A percentile compares a stretch with the other conserved stretches of the same genome.
Conservation (phyloP, 208 protist genomes). For the Porcisia deanei region DNA sequence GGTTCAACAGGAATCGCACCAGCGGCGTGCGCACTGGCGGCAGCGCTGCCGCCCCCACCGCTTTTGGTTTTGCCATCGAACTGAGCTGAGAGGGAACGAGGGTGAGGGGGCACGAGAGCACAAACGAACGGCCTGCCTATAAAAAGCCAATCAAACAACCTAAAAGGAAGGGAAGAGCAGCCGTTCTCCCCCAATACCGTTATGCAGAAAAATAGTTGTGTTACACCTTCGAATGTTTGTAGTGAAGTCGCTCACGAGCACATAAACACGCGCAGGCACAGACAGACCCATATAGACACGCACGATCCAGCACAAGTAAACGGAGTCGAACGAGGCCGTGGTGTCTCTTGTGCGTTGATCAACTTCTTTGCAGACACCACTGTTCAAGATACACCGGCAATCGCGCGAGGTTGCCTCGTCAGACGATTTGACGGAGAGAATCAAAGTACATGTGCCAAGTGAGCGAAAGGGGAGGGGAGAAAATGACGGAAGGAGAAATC, state of each 20-base stretch:
- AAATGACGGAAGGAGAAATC: too few species aligned
- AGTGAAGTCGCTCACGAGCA: not conserved
- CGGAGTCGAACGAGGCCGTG: not conserved
- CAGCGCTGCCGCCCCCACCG: not conserved
- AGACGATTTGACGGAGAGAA: not conserved
- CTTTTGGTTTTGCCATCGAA: not conserved
- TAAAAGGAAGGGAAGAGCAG: not conserved
- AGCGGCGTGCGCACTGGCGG: not conserved
- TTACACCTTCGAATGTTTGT: too few species aligned
- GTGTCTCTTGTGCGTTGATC: not conserved
- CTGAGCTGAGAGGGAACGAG: not conserved
- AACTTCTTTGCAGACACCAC: not conserved
- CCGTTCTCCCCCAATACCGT: not conserved
- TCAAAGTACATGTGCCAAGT: not conserved
- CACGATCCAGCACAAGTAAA: not conserved
- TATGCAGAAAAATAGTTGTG: not conserved
- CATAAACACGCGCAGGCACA: not conserved
- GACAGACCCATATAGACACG: not conserved
- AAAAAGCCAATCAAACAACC: not conserved
- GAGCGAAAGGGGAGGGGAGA: too few species aligned
- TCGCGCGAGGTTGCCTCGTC: not conserved
- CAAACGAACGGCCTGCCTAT: not conserved
- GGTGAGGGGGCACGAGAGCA: not conserved
- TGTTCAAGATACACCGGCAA: not conserved
- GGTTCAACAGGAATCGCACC: constrained; percentile 20